Percentiles rank a stretch among this genome's conserved stretches.
phyloP scores from a whole-genome alignment of 352 stramenopile genomes.

The Pythium myriotylum region DNA sequence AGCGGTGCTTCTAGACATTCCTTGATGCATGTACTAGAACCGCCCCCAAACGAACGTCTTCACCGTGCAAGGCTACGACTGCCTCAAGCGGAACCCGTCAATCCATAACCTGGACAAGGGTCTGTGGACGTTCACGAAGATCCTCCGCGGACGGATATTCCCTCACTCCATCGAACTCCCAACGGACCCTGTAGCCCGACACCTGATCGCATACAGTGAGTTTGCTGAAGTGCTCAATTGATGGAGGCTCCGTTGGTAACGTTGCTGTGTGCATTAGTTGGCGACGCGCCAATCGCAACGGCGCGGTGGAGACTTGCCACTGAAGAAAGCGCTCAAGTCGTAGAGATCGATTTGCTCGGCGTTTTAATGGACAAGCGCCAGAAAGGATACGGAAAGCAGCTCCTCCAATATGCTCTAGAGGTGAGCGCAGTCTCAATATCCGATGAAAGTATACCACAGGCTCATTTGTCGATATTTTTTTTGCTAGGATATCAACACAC shows the following conservation, averaged over 20 bases:
- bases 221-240: constrained; percentile 3
- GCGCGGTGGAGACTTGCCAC: constrained; percentile 50
- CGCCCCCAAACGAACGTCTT: constrained; percentile 46
- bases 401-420: constrained; percentile 57
- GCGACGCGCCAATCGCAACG: constrained; percentile 66
- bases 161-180: constrained; percentile 28
- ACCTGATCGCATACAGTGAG: constrained; percentile 72
- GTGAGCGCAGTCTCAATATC: constrained; percentile 27
- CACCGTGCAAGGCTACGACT: constrained; percentile 54
- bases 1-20: neutral
- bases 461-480: constrained; percentile 8
- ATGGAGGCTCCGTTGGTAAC: neutral
- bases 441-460: too few species aligned
- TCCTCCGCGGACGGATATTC: constrained; percentile 54
- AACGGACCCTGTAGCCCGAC: constrained; percentile 43
- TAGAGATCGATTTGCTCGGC: constrained; percentile 63
- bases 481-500: constrained; percentile 53
- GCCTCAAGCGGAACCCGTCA: constrained; percentile 35
- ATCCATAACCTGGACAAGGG: constrained; percentile 36
- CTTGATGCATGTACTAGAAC: constrained; percentile 26
- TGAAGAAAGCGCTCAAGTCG: constrained; percentile 44
- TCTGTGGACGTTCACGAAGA: constrained; percentile 55
- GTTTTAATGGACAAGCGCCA: constrained; percentile 55
- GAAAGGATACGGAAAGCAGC: constrained; percentile 51
- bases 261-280: constrained; percentile 38